Evolutionary conservation across 2,329 filamentous ascomycete genomes (phyloP).

Genomic region (Xylariaceae sp.): DNA sequence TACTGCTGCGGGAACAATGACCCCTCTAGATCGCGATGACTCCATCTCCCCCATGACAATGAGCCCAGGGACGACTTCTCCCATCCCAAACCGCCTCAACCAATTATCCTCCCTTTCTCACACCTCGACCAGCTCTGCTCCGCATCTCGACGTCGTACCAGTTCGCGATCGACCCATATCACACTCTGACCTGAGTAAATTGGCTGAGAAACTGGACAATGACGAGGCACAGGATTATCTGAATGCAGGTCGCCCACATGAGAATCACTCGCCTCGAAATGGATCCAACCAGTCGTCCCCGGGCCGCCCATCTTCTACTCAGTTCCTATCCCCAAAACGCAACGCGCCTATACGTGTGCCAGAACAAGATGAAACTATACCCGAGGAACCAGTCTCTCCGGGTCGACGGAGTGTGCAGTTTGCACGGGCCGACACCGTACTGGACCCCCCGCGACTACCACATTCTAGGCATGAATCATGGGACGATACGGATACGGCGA

Average conservation of each 20-base stretch:
- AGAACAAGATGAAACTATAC: constrained; percentile 28
- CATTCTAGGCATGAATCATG: constrained; percentile 69
- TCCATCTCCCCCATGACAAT: constrained; percentile 45
- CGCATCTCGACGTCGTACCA: constrained; percentile 28
- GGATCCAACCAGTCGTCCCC: constrained; percentile 25
- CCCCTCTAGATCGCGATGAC: constrained; percentile 36
- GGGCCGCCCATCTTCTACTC: constrained; percentile 23
- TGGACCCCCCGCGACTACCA: constrained; percentile 51
- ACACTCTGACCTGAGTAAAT: constrained; percentile 33
- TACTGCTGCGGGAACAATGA: constrained; percentile 30
- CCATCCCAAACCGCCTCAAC: constrained; percentile 31
- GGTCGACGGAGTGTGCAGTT: constrained; percentile 78
- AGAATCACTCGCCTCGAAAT: constrained; percentile 37
- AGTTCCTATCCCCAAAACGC: constrained; percentile 30
- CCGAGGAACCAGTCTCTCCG: constrained; percentile 44
- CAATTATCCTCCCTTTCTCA: constrained; percentile 30
- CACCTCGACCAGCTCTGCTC: constrained; percentile 35
- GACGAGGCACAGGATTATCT: constrained; percentile 46
- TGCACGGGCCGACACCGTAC: constrained; percentile 58
- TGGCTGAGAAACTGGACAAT: constrained; percentile 20
- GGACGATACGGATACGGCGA: constrained; percentile 66
- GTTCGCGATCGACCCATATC: constrained; percentile 29
- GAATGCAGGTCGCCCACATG: constrained; percentile 45
- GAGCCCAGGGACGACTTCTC: constrained; percentile 37
- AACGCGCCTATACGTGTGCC: constrained; percentile 19